Conservation (phyloP, 139 green algal species). For the Haematococcus sp. region DNA sequence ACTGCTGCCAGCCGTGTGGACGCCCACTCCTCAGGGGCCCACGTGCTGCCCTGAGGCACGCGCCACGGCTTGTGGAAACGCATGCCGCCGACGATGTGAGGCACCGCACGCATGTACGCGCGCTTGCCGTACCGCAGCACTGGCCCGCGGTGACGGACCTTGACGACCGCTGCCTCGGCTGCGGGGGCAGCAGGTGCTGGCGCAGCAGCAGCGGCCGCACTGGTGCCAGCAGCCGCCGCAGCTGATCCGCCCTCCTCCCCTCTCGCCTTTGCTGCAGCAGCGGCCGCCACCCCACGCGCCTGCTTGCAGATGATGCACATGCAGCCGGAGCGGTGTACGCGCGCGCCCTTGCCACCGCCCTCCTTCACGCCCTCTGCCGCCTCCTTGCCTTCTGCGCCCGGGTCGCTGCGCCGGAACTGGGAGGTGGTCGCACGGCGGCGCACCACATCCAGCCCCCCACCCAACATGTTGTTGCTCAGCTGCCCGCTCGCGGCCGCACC, state of each 20-base stretch:
- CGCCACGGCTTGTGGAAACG: conserved; percentile 24
- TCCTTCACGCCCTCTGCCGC: not conserved
- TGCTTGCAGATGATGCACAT: conserved; percentile 85
- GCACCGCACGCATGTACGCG: conserved; percentile 57
- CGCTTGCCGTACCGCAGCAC: conserved; percentile 63
- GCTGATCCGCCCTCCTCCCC: conserved; percentile 3
- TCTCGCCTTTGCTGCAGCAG: conserved; percentile 16
- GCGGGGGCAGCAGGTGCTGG: not conserved
- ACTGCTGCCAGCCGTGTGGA: too few relatives aligned
- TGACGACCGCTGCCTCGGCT: not conserved
- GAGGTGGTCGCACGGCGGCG: conserved; percentile 26
- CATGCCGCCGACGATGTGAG: not conserved
- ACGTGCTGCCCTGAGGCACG: conserved; percentile 39
- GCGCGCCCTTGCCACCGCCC: not conserved
- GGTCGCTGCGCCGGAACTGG: not conserved
- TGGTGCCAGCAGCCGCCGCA: not conserved
- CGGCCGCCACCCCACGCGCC: conserved; percentile 36
- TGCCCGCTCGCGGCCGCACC: not conserved
- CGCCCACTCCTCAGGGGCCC: conserved; percentile 44
- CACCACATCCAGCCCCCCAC: conserved; percentile 17
- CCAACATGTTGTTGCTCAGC: not conserved
- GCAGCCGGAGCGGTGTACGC: conserved; percentile 63
- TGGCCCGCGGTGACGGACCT: not conserved
- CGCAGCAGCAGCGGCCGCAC: conserved; percentile 5
- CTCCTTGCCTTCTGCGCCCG: not conserved